phyloP scores from a whole-genome alignment of 2,329 filamentous ascomycete genomes.

The Thelonectria discophora region DNA sequence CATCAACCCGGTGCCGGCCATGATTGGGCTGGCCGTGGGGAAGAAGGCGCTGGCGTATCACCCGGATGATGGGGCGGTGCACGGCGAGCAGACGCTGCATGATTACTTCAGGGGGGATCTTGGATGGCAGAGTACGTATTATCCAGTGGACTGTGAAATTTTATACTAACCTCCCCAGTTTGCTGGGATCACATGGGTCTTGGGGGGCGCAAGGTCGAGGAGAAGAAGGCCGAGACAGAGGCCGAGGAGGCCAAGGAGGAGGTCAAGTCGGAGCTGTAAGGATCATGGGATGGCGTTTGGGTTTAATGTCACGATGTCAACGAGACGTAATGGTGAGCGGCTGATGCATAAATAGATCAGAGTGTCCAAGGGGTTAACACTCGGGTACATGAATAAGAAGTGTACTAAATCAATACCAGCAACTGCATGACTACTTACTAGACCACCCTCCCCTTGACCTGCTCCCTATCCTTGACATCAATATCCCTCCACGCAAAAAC shows the following conservation, averaged over 20 bases:
- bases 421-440: too few species aligned
- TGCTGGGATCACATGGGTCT: conserved; percentile 65
- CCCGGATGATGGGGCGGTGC: conserved; percentile 63
- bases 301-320: background rate
- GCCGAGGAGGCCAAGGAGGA: too few species aligned
- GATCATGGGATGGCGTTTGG: conserved; percentile 33
- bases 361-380: too few species aligned
- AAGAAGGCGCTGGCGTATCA: conserved; percentile 73
- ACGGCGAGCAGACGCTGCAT: conserved; percentile 70
- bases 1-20: conserved; percentile 65
- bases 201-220: conserved; percentile 45
- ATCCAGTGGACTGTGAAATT: too few species aligned
- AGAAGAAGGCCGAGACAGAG: too few species aligned
- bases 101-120: conserved; percentile 75
- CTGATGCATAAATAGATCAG: too few species aligned
- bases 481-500: conserved; percentile 38
- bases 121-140: conserved; percentile 66
- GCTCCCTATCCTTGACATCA: conserved; percentile 29
- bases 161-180: conserved; percentile 50
- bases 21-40: conserved; percentile 77
- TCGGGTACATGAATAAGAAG: too few species aligned
- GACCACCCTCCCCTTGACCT: conserved; percentile 28
- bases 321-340: background rate
- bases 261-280: conserved; percentile 34
- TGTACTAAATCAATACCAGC: too few species aligned